phyloP scores from a whole-genome alignment of 140 eudicot species.

The Senecio squalidus region DNA sequence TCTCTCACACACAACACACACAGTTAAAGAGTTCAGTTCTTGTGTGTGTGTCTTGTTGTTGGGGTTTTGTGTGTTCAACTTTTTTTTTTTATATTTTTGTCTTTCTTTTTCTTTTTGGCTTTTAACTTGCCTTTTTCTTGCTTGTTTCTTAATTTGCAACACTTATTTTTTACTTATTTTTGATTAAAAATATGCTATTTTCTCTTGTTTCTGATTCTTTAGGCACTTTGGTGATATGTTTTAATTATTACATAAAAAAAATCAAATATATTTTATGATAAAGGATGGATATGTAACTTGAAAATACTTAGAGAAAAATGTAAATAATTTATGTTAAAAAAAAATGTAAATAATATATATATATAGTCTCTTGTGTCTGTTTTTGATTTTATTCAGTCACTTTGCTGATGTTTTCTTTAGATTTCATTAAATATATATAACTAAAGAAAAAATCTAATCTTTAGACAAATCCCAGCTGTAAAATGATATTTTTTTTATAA shows the following conservation, averaged over 20 bases:
- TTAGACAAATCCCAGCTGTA: too few relatives aligned
- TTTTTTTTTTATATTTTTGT: slow-evolving; percentile 28
- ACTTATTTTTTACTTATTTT: not conserved
- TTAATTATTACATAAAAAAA: too few relatives aligned
- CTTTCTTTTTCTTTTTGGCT: slow-evolving; percentile 28
- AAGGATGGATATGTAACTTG: too few relatives aligned
- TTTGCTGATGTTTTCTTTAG: too few relatives aligned
- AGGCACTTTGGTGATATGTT: not conserved
- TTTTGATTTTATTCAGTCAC: too few relatives aligned
- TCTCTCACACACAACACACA: slow-evolving; percentile 27
- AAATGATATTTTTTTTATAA: not conserved
- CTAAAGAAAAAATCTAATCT: too few relatives aligned
- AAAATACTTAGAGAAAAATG: too few relatives aligned
- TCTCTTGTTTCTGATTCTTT: not conserved
- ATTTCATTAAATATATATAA: too few relatives aligned
- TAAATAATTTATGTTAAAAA: too few relatives aligned
- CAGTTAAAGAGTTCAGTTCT: slow-evolving; percentile 11
- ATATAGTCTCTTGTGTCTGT: too few relatives aligned
- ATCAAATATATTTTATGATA: too few relatives aligned
- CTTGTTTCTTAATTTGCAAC: slow-evolving; percentile 36
- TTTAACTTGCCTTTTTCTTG: slow-evolving; percentile 29
- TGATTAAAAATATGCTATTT: not conserved
- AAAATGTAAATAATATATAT: too few relatives aligned
- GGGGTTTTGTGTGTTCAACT: slow-evolving; percentile 8
- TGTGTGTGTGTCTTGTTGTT: slow-evolving; percentile 24